Evolutionary conservation across 495 filamentous ascomycete species (phyloP), one percentile per base, ranked within the genome.

Genomic region (Penicillium simplicissimum): DNA sequence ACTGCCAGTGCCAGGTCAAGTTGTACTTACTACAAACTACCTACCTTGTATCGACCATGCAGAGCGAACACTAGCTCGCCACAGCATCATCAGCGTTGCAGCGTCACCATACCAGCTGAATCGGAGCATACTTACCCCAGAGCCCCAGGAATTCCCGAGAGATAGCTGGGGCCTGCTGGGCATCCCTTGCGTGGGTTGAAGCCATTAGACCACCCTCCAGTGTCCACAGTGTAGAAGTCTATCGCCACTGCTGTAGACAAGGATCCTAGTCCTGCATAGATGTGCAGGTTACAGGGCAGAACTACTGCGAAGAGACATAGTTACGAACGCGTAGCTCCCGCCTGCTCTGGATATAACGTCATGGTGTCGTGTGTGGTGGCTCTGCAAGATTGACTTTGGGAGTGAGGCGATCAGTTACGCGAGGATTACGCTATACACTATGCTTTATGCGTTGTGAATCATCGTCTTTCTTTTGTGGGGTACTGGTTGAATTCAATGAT

Each of bases 161-260:
- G 28, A 25, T 31, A 28, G 23, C 23, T 49, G 45, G 45, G 13
- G 25, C 7, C 45, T 25, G 11, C 45, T 45, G 49, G 37, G 14
- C 28, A 48, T 15, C 58, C 59, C 59, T 61, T 61, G 59, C 59
- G 36, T 51, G 28, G 4, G 4, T 31, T 31, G 40, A 21, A 19
- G 15, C 34, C 38, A 23, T 43, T 49, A 13, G 31, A 25, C 43
- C 21, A 31, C 28, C 6, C 6, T 31, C 28, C n/a, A n/a, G n/a
- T n/a, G n/a, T n/a, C n/a, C 28, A 48, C 28, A 34, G 13, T 14
- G 56, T 40, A 25, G 43, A 61, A 61, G 42, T 61, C 52, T 61
- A 61, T 61, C 59, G 43, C 37, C 38, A 34, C 59, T 55, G 55
- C 40, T 17, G 40, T 19, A 42, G 52, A 55, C 42, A 49, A 47